Evolutionary conservation across 176 grass and related monocot genomes (phyloP), one percentile per base, ranked within the genome.

Genomic region (Poa annua): DNA sequence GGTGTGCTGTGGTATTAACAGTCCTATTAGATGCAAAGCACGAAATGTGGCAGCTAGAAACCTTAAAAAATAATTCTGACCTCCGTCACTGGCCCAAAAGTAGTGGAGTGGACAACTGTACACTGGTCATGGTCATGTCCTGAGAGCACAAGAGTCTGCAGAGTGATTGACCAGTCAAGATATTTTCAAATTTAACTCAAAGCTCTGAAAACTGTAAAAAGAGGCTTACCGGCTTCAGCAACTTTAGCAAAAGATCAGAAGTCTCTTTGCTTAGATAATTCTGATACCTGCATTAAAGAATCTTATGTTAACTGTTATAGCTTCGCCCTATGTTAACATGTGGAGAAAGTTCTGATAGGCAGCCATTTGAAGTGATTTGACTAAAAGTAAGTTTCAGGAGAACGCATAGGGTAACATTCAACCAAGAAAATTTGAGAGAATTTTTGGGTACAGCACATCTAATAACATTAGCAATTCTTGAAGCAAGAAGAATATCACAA

Each of bases 111-210:
- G 48, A 65, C 33, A 21, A 93, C 69, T 81, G 96, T 93, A 65
- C 96, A 98, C 86, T 98, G 96, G 85, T 98, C 96, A 81, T 98
- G 96, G 66, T 98, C 96, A 88, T 98, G 96, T 47, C 93, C 89
- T 61, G 91, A 98, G 55, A 98, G 85, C 32, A 98, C 96, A 81
- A 98, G 91, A 86, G 83, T 74, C 96, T 98, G 80, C 16, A 85
- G 66, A 60, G 74, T 60, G 75, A 78, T 42, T 83, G 85, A 79
- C 75, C 41, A 65, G 64, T 88, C 49, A 77, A 64, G 15, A 83
- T n/a, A 36, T 25, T n/a, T 20, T 15, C 76, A 12, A 79, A 39
- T 14, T 49, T 75, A 29, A 88, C 34, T 77, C 42, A 72, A 84
- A 48, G 41, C 4, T 85, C 74, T 22, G 17, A 39, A 74, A 72